Percentiles rank a stretch among this genome's conserved stretches.
Conservation (phyloP, 2,329 filamentous ascomycete species). For the Torrubiellomyces zombiae region DNA sequence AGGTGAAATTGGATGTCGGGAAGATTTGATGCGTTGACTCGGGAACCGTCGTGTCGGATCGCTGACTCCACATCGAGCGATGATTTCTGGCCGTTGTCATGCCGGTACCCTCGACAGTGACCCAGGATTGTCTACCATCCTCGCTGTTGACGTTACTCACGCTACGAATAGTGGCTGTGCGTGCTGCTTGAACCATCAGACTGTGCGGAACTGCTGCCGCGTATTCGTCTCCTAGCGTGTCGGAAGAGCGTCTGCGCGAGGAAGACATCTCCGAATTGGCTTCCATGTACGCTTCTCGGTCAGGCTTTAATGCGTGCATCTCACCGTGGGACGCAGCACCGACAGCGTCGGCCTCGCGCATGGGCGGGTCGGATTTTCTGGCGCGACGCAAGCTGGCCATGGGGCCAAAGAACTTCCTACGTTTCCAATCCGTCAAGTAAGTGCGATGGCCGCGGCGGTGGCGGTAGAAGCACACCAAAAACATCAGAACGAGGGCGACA, state of each 20-base stretch:
- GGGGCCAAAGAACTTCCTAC: constrained; percentile 16
- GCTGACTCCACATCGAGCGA: constrained; percentile 9
- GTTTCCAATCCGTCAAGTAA: constrained; percentile 13
- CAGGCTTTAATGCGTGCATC: constrained; percentile 6
- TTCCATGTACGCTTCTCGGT: constrained; percentile 10
- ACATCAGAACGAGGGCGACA: constrained; percentile 15
- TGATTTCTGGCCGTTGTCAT: constrained; percentile 10
- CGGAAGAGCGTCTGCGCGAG: constrained; percentile 10
- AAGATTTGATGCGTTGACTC: constrained; percentile 16
- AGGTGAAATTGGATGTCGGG: constrained; percentile 12
- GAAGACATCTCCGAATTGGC: constrained; percentile 9
- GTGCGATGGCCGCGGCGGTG: constrained; percentile 13
- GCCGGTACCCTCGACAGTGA: constrained; percentile 15
- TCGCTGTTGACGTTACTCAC: constrained; percentile 8
- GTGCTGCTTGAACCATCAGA: constrained; percentile 10
- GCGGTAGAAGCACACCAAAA: constrained; percentile 17
- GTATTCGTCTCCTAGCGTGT: constrained; percentile 10
- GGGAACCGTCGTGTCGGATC: constrained; percentile 12
- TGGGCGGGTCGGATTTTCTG: constrained; percentile 10
- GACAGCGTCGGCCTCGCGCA: constrained; percentile 9
- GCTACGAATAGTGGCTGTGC: constrained; percentile 7
- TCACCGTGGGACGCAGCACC: constrained; percentile 4
- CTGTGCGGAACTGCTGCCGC: constrained; percentile 9
- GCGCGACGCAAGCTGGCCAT: constrained; percentile 12
- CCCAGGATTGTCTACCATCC: constrained; percentile 16